A percentile compares a stretch with the other conserved stretches of the same genome.
phyloP scores from a whole-genome alignment of 129 eudicot genomes.

The Smallanthus sonchifolius region DNA sequence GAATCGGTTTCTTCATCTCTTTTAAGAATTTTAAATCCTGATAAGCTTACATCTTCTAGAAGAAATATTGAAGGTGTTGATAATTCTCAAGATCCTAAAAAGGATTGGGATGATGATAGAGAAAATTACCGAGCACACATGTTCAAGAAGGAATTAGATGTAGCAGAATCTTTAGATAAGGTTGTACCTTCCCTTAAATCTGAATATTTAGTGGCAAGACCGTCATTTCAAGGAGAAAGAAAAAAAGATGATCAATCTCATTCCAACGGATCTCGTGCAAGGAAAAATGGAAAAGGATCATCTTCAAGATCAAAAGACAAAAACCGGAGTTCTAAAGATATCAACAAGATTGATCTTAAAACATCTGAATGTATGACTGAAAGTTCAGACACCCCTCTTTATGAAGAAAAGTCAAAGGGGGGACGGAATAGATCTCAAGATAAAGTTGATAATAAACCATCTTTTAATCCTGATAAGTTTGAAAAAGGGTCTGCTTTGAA shows the following conservation, averaged over 20 bases:
- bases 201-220: slow-evolving; percentile 22
- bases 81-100: slow-evolving; percentile 45
- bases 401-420: slow-evolving; percentile 42
- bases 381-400: no score
- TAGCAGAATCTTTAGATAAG: slow-evolving; percentile 33
- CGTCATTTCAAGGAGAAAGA: slow-evolving; percentile 27
- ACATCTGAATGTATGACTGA: slow-evolving; percentile 29
- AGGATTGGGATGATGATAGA: slow-evolving; percentile 41
- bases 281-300: slow-evolving; percentile 54
- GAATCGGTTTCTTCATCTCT: slow-evolving; percentile 98
- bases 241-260: slow-evolving; percentile 33
- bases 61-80: slow-evolving; percentile 31
- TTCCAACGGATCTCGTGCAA: slow-evolving; percentile 30
- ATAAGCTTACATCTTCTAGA: slow-evolving; percentile 39
- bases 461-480: slow-evolving; percentile 30
- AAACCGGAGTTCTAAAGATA: slow-evolving; percentile 39
- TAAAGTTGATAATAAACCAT: slow-evolving; percentile 24
- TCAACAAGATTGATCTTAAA: slow-evolving; percentile 42
- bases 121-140: slow-evolving; percentile 34
- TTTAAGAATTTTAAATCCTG: slow-evolving; percentile 46
- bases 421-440: slow-evolving; percentile 50
- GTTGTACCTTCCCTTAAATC: slow-evolving; percentile 34
- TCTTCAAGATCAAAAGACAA: slow-evolving; percentile 67
- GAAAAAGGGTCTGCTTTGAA: slow-evolving; percentile 38
- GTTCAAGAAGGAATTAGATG: slow-evolving; percentile 36